Conservation (phyloP, 805 yeast genomes). For the Yarrowia keelungensis region DNA sequence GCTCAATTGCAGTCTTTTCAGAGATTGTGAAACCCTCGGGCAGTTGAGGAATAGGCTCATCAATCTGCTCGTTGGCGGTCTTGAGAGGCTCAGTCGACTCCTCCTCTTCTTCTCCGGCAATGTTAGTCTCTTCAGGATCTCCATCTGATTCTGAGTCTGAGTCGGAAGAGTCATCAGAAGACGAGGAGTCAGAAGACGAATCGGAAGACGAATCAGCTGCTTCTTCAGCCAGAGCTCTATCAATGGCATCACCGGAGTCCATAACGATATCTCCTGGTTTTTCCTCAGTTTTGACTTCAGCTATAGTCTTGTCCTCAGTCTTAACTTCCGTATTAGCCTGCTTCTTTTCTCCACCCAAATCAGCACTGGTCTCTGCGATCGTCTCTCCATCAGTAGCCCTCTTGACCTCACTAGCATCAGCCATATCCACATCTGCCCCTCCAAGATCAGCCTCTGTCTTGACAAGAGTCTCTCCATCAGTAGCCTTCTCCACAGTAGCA, state of each 20-base stretch:
- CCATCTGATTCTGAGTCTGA: conserved; percentile 27
- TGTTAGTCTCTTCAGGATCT: conserved; percentile 19
- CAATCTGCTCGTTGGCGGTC: conserved; percentile 65
- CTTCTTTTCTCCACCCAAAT: neutral
- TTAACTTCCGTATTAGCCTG: neutral
- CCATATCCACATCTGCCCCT: neutral
- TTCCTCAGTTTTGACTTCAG: neutral
- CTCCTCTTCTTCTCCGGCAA: conserved; percentile 22
- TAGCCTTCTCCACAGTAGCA: neutral
- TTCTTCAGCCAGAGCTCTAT: conserved; percentile 25
- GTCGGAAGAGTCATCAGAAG: conserved; percentile 6
- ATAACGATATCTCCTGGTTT: conserved; percentile 7
- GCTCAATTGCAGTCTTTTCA: conserved; percentile 68
- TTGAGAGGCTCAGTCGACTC: conserved; percentile 24
- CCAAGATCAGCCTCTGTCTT: neutral
- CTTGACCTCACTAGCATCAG: neutral
- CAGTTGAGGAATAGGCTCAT: conserved; percentile 69
- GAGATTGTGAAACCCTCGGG: conserved; percentile 71
- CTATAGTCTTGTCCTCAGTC: neutral
- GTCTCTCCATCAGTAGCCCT: neutral
- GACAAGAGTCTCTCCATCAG: conserved; percentile 1
- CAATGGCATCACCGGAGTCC: conserved; percentile 26
- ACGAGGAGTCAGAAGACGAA: conserved; percentile 17
- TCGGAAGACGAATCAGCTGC: conserved; percentile 1
- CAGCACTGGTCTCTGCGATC: neutral